Evolutionary conservation across 1,139 yeast genomes (phyloP).

Genomic region (Yamadazyma atlantica): DNA sequence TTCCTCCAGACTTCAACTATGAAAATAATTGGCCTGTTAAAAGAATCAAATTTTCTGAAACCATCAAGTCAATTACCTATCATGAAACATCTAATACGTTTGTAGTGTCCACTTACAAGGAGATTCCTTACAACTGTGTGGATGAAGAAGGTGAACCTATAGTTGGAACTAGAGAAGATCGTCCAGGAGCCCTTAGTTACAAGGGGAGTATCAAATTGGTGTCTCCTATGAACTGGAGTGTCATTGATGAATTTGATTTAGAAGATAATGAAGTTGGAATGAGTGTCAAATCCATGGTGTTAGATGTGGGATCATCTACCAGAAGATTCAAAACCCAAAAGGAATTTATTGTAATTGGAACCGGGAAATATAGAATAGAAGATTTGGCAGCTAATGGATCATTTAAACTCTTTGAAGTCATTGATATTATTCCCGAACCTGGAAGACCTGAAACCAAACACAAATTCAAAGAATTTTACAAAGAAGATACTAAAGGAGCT

Average conservation of each 20-base stretch:
- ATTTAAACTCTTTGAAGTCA: conserved; percentile 71
- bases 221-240: conserved; percentile 75
- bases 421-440: conserved; percentile 88
- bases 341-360: conserved; percentile 77
- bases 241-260: conserved; percentile 68
- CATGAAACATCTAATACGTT: conserved; percentile 70
- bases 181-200: conserved; percentile 51
- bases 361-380: conserved; percentile 76
- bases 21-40: conserved; percentile 66
- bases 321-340: conserved; percentile 57
- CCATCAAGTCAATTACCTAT: conserved; percentile 68
- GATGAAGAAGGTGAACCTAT: conserved; percentile 76
- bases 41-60: conserved; percentile 54
- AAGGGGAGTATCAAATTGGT: conserved; percentile 64
- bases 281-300: conserved; percentile 56
- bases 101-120: conserved; percentile 61
- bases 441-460: conserved; percentile 82
- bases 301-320: conserved; percentile 49
- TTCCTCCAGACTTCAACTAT: conserved; percentile 54
- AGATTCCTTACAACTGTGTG: conserved; percentile 60
- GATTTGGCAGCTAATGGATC: conserved; percentile 82
- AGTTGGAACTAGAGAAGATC: conserved; percentile 55
- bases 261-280: conserved; percentile 68
- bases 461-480: conserved; percentile 71
- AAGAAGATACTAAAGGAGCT: conserved; percentile 83